phyloP scores from a whole-genome alignment of 345 rosid genomes.

The Odontarrhena argentea region DNA sequence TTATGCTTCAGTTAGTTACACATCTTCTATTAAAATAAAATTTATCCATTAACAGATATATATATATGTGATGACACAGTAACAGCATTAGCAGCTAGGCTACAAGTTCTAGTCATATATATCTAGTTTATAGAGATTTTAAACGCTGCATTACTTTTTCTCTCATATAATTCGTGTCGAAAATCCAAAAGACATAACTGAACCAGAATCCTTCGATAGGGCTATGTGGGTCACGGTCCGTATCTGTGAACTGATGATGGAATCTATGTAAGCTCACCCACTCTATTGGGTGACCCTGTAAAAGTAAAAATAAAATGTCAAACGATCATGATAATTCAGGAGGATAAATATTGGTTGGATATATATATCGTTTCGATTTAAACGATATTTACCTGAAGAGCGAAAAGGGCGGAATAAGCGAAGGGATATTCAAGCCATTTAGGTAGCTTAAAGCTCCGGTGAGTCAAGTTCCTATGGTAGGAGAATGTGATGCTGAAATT shows the following conservation, averaged over 20 bases:
- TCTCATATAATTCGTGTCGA: constrained; percentile 31
- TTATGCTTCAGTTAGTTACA: not conserved
- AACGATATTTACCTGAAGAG: constrained; percentile 37
- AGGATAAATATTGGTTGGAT: too few relatives aligned
- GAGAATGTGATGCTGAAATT: constrained; percentile 39
- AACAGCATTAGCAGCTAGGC: too few relatives aligned
- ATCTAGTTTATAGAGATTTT: not conserved
- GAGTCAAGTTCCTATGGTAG: constrained; percentile 44
- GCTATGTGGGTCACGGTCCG: constrained; percentile 44
- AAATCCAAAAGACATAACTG: constrained; percentile 43
- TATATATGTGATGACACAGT: too few relatives aligned
- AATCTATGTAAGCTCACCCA: constrained; percentile 46
- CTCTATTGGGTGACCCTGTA: constrained; percentile 41
- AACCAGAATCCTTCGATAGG: constrained; percentile 45
- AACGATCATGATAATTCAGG: not conserved
- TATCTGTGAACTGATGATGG: constrained; percentile 43
- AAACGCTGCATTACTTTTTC: constrained; percentile 28
- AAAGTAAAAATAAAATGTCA: not conserved
- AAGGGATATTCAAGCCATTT: constrained; percentile 46
- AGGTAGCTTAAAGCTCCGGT: constrained; percentile 41
- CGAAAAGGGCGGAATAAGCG: constrained; percentile 38
- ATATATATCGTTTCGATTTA: not conserved
- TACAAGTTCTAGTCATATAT: not conserved
- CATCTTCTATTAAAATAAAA: not conserved
- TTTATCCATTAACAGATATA: not conserved